Conservation (phyloP, 352 stramenopile genomes). For the Pythium utonaiense region DNA sequence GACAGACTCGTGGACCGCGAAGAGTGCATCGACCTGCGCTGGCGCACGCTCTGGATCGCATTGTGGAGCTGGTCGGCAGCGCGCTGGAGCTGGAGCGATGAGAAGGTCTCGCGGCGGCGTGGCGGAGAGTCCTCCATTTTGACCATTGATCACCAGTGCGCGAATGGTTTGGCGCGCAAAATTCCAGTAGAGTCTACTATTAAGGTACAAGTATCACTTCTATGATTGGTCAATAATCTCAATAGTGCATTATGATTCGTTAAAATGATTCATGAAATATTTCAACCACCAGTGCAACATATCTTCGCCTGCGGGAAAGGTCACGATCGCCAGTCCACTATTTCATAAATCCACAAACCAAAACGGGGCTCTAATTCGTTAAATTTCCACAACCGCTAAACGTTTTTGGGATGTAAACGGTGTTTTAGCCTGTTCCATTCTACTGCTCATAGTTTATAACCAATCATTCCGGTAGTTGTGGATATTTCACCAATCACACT, state of each 20-base stretch:
- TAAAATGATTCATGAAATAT: conserved; percentile 1
- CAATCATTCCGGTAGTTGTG: neutral
- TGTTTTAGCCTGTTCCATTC: neutral
- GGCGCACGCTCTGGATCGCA: conserved; percentile 41
- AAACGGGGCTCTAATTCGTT: too few species aligned
- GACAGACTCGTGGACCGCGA: conserved; percentile 11
- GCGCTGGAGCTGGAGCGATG: conserved; percentile 34
- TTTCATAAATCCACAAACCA: neutral
- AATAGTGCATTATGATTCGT: neutral
- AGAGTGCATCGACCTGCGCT: conserved; percentile 18
- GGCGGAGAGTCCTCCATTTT: neutral
- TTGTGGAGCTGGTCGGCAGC: conserved; percentile 50
- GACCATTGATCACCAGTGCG: neutral
- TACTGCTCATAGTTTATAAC: neutral
- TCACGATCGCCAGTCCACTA: neutral
- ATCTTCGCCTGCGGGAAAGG: conserved; percentile 23
- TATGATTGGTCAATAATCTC: conserved; percentile 1
- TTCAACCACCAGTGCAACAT: conserved; percentile 5
- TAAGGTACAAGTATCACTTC: neutral
- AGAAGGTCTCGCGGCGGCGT: conserved; percentile 18
- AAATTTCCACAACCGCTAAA: neutral
- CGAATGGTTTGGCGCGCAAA: neutral
- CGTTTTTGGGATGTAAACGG: neutral
- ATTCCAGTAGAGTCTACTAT: neutral
- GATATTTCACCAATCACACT: neutral